A percentile compares a stretch with the other conserved stretches of the same genome.
These are phyloP conservation scores for Pseudopyricularia javanii DNA, from an alignment of 2,329 filamentous ascomycete species.

Conservation along the genomic window DNA sequence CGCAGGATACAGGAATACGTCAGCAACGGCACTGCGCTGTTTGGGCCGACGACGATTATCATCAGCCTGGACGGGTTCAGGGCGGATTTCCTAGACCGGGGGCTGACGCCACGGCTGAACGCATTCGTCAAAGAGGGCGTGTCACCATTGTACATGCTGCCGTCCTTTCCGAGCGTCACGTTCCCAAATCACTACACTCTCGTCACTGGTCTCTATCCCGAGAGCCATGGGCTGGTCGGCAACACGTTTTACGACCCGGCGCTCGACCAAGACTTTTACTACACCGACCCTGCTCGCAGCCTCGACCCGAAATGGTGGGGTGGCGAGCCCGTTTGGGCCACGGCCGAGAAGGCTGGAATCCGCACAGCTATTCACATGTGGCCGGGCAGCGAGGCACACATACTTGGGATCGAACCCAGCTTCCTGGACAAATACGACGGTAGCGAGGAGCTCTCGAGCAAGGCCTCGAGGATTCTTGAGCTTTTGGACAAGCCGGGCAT, in stretches of 20 bases:
- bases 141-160: conserved; percentile 83
- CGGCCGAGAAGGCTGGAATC: conserved; percentile 72
- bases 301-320: conserved; percentile 89
- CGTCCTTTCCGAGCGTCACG: conserved; percentile 90
- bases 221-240: conserved; percentile 83
- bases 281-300: conserved; percentile 64
- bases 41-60: conserved; percentile 83
- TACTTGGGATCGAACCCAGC: conserved; percentile 60
- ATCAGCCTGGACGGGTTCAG: conserved; percentile 94
- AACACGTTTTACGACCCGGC: conserved; percentile 90
- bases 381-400: conserved; percentile 88
- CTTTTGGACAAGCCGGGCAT: conserved; percentile 73
- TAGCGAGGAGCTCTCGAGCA: conserved; percentile 59
- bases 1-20: conserved; percentile 22
- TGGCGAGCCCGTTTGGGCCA: conserved; percentile 88
- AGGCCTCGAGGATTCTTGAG: conserved; percentile 69
- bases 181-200: conserved; percentile 96
- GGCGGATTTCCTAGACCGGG: conserved; percentile 78
- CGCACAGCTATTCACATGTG: conserved; percentile 91
- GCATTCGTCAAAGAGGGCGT: conserved; percentile 72
- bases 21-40: conserved; percentile 79
- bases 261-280: conserved; percentile 70
- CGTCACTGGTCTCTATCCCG: conserved; percentile 82
- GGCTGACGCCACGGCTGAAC: conserved; percentile 71
- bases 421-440: conserved; percentile 79